Base-by-base conservation (phyloP, 192 early-diverging fungal species). In the Coemansia sp. region DNA sequence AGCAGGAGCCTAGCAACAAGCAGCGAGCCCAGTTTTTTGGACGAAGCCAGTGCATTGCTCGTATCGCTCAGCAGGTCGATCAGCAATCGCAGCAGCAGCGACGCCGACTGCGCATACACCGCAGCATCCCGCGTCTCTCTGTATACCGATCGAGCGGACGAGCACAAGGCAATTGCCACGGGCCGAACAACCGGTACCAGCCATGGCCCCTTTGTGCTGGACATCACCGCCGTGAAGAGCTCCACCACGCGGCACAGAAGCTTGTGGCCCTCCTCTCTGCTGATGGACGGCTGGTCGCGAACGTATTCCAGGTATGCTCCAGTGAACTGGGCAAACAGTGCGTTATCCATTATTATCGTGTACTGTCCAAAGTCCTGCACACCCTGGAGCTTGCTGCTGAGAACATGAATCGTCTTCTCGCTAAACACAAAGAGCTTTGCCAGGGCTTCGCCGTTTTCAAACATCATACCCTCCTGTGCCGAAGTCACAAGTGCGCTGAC, bases 401-500 rank as follows among this genome's bases (percentile, higher is more conserved):
- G 52, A 20, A 60, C 37, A 7, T 11, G 28, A 13, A 74, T n/a
- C 4, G 63, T 57, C 17, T 64, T 25, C 33, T 63, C 50, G 54
- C 50, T 50, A 47, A 79, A 79, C 28, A 79, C 77, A 37, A 79
- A 74, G 13, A 79, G 70, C 54, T 62, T 69, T 22, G 67, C 52
- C 36, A 79, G 58, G 27, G 70, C 64, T 20, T 53, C 37, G 23
- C 77, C 71, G 36, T 79, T 57, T 38, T 66, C 48, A 42, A 64
- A 64, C 64, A 72, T 64, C 27, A 70, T 67, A 14, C 67, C 65
- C 33, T 70, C 65, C 19, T 64, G 61, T 10, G 64, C 77, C 13
- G 77, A 67, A 30, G 65, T 65, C n/a, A 70, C 72, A 53, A 79
- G 67, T 22, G 67, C 64, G 44, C 53, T 68, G 19, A 62, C 67